Percentiles rank a stretch among this genome's conserved stretches.
Conservation (phyloP, 768 basidiomycete species). For the Pulveroboletus sp. region DNA sequence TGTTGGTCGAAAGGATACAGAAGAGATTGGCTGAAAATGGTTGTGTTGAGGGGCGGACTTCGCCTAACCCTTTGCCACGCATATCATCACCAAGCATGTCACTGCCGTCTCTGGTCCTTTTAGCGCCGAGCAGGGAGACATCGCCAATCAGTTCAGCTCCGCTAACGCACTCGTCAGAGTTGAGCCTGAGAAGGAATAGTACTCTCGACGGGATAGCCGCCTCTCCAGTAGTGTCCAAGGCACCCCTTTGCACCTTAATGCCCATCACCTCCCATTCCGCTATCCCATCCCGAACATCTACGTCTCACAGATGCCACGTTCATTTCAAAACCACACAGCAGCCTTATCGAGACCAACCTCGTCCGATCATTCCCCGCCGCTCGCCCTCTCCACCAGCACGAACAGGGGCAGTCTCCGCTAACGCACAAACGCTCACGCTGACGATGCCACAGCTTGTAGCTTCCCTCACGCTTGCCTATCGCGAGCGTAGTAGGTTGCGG, state of each 20-base stretch:
- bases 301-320: conserved; percentile 20
- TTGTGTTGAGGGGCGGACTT: conserved; percentile 19
- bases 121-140: conserved; percentile 8
- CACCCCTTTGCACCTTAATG: background rate
- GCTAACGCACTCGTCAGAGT: background rate
- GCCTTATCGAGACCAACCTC: conserved; percentile 1
- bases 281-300: background rate
- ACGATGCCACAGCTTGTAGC: conserved; percentile 32
- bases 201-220: background rate
- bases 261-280: conserved; percentile 4
- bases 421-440: conserved; percentile 16
- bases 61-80: conserved; percentile 17
- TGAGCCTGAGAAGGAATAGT: background rate
- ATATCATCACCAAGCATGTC: conserved; percentile 25
- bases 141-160: background rate
- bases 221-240: background rate
- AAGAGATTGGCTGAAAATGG: conserved; percentile 31
- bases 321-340: conserved; percentile 17
- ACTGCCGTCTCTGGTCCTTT: conserved; percentile 17
- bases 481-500: conserved; percentile 18
- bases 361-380: conserved; percentile 16
- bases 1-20: conserved; percentile 32
- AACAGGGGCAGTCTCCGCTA: conserved; percentile 6
- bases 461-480: conserved; percentile 24
- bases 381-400: conserved; percentile 22